These are phyloP conservation scores for Kurtzmaniella quercitrusa DNA, from an alignment of 1,139 yeast genomes.

Conservation along the genomic window DNA sequence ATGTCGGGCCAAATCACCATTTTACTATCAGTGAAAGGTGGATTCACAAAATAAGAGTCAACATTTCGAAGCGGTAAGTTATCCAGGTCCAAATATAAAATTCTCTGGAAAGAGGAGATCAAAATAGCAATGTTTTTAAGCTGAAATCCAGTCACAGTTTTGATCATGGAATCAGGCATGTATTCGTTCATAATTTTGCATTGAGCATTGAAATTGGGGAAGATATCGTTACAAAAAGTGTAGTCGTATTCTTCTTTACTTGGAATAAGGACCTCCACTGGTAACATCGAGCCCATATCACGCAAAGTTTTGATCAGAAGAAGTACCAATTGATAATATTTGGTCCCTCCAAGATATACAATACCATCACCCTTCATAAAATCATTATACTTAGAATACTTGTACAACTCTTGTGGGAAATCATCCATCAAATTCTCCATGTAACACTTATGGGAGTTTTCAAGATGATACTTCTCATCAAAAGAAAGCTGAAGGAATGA, in stretches of 20 bases:
- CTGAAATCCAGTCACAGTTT: constrained; percentile 25
- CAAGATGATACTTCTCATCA: constrained; percentile 17
- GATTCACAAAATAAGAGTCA: constrained; percentile 26
- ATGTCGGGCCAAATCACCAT: constrained; percentile 38
- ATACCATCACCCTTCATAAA: constrained; percentile 51
- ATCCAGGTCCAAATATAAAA: constrained; percentile 35
- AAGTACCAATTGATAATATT: constrained; percentile 51
- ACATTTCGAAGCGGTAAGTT: constrained; percentile 32
- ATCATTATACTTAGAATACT: constrained; percentile 17
- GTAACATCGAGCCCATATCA: constrained; percentile 49
- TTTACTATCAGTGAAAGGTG: constrained; percentile 25
- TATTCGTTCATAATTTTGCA: constrained; percentile 31
- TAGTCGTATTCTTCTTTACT: constrained; percentile 24
- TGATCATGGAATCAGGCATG: constrained; percentile 19
- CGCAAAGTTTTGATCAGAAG: constrained; percentile 51
- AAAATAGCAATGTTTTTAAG: constrained; percentile 31
- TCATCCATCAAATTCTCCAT: constrained; percentile 16
- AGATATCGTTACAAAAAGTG: constrained; percentile 25
- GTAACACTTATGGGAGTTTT: constrained; percentile 19
- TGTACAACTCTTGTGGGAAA: constrained; percentile 20
- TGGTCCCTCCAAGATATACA: constrained; percentile 61
- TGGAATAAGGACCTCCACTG: constrained; percentile 49
- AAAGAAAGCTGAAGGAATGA: constrained; percentile 19
- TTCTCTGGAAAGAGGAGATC: constrained; percentile 28
- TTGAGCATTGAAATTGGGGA: constrained; percentile 27